Evolutionary conservation across 1,284 basidiomycete genomes (phyloP), one percentile per base, ranked within the genome.

Genomic region (Puccinia horiana): DNA sequence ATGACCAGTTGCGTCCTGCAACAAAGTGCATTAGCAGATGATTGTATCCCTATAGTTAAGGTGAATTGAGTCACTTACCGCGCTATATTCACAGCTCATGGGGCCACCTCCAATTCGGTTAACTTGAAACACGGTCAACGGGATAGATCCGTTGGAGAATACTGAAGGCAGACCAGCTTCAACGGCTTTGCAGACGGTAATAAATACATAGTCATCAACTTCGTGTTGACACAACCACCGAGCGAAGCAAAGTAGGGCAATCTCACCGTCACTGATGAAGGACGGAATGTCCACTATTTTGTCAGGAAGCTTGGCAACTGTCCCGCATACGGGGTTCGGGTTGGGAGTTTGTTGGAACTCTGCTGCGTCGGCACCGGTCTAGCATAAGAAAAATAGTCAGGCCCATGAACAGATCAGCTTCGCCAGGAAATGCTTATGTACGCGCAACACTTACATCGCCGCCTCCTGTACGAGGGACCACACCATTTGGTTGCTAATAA

Each of bases 71-170:
- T 20, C 20, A 63, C 79, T 8, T 40, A 81, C 79, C 52, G 79
- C 26, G 54, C 79, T 81, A 54, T 63, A 47, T 63, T 81, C 70
- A 49, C 70, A 73, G 12, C 40, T 4, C 37, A 61, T 58, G 18
- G 79, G 79, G 18, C 79, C 79, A 18, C 54, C 79, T 12, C 79
- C 79, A 26, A 73, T 42, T 18, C 79, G 69, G 42, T 81, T 73
- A 12, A 81, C 79, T 49, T 81, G 79, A 49, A 81, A 81, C 12
- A 81, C 40, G 18, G 67, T 70, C 37, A 81, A 6, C 29, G 70
- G 69, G 29, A 81, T 58, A 29, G 79, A 81, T 11, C 54, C 79
- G 47, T 81, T 81, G 47, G 29, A 26, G n/a, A 20, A 70, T 0
- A 80, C 65, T 29, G 67, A 26, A 32, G 77, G 77, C 2, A 72